Percentiles rank a stretch among this genome's conserved stretches.
Conservation (phyloP, 805 yeast species). For the Candida andamanensis region DNA sequence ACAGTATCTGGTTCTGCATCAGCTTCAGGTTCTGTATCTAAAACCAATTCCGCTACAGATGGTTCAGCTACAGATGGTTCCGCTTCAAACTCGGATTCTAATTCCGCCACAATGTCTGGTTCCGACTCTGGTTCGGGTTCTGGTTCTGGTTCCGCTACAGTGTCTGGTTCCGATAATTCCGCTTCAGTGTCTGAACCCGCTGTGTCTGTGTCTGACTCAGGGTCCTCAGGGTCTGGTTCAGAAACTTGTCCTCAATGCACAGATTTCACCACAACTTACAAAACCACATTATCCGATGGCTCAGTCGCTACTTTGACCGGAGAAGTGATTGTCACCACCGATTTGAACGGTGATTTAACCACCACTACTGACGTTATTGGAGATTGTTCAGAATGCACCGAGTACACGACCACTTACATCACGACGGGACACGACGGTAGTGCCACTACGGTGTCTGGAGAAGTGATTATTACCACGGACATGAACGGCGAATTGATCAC, state of each 20-base stretch:
- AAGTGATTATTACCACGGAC: conserved; percentile 13
- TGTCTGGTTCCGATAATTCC: conserved; percentile 1
- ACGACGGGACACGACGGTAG: conserved; percentile 13
- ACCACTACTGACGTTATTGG: conserved; percentile 3
- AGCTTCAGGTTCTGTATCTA: neutral
- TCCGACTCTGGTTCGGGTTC: neutral
- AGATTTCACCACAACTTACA: conserved; percentile 6
- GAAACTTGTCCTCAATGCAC: conserved; percentile 2
- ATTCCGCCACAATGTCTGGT: too few species aligned
- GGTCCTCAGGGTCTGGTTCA: conserved; percentile 19
- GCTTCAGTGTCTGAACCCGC: conserved; percentile 1
- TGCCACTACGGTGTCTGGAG: conserved; percentile 10
- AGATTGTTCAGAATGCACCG: conserved; percentile 2
- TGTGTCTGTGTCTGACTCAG: neutral
- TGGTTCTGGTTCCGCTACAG: neutral
- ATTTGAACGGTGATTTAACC: conserved; percentile 10
- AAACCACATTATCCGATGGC: conserved; percentile 12
- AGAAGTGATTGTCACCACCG: conserved; percentile 13
- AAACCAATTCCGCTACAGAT: conserved; percentile 19
- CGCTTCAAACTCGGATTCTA: neutral
- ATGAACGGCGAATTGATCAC: conserved; percentile 9
- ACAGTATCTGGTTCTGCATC: neutral
- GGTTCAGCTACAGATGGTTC: too few species aligned
- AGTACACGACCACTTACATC: conserved; percentile 7
- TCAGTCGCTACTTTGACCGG: conserved; percentile 10